Evolutionary conservation across 371 early-diverging fungal genomes (phyloP), one percentile per base, ranked within the genome.

Genomic region (Conidiobolus incongruus): DNA sequence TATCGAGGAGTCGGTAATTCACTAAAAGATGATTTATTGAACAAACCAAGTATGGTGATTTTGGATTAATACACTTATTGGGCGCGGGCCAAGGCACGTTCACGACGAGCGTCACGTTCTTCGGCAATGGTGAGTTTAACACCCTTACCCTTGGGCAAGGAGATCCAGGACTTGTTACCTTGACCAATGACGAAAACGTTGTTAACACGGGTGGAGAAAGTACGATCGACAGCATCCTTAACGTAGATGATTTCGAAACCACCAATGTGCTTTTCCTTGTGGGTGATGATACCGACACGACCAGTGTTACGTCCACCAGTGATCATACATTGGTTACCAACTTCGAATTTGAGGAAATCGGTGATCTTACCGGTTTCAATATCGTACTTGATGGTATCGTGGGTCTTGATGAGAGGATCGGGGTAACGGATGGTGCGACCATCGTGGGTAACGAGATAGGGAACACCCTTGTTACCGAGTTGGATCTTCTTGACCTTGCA

Each of bases 371-470:
- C 75, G 42, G 74, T 71, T 59, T 80, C 92, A 40, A 97, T 54
- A 67, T 97, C 90, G 57, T 96, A 63, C 77, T 94, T 95, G 68
- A 99, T 69, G 51, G 97, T 91, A 74, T 99, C 98, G 83, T 92
- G 91, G 55, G 80, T 87, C 76, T 90, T 85, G 76, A 99, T 80
- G 62, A 77, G 56, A 54, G 99, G 99, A 76, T 98, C 95, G 54
- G 93, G 95, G 83, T 94, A 98, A 61, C 97, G 97, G 69, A 98
- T 77, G 58, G 97, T 96, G 63, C 93, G 90, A 45, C 99, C 99
- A 65, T 98, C 98, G 74, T 96, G 92, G 62, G 99, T 98, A 53
- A 92, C 88, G 46, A 86, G 65, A 73, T 75, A 93, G 24, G 99
- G 98, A 50, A 98, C 78, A 58, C 84, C 89, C 67, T 87, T 87